These are phyloP conservation scores for Tetrapisispora nanseiensis DNA, from an alignment of 805 yeast species.

Conservation along the genomic window DNA sequence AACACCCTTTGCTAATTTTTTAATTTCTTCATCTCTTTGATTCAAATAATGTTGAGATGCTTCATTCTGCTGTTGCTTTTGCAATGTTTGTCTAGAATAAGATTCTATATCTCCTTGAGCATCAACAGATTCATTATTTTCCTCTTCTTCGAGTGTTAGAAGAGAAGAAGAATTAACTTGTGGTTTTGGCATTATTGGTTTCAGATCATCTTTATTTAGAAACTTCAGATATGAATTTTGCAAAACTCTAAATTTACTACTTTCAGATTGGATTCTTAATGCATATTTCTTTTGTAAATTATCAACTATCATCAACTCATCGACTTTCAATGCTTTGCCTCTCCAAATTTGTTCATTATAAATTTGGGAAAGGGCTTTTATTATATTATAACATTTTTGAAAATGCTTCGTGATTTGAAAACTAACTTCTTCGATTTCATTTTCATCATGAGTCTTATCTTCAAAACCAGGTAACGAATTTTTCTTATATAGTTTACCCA, in stretches of 20 bases:
- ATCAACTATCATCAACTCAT: slow-evolving; percentile 56
- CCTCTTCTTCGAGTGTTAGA: slow-evolving; percentile 27
- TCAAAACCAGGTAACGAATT: slow-evolving; percentile 80
- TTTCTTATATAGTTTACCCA: slow-evolving; percentile 66
- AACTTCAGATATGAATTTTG: slow-evolving; percentile 85
- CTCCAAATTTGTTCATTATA: slow-evolving; percentile 32
- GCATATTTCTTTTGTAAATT: slow-evolving; percentile 84
- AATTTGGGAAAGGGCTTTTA: slow-evolving; percentile 52
- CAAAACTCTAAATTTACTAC: slow-evolving; percentile 70
- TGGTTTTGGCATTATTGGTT: slow-evolving; percentile 30
- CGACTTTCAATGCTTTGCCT: slow-evolving; percentile 26
- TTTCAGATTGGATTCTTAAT: slow-evolving; percentile 65
- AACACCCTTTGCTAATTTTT: slow-evolving; percentile 86
- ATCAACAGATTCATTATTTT: slow-evolving; percentile 14
- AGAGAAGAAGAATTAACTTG: slow-evolving; percentile 17
- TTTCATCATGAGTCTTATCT: slow-evolving; percentile 69
- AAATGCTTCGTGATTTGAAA: slow-evolving; percentile 64
- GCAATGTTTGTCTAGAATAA: slow-evolving; percentile 28
- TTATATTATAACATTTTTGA: slow-evolving; percentile 66
- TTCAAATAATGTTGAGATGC: slow-evolving; percentile 19
- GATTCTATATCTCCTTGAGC: slow-evolving; percentile 26
- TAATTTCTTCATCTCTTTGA: slow-evolving; percentile 83
- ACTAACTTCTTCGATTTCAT: slow-evolving; percentile 68
- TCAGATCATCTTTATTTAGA: slow-evolving; percentile 70
- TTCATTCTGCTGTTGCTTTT: slow-evolving; percentile 17